Evolutionary conservation across 2,329 filamentous ascomycete species (phyloP), one percentile per base, ranked within the genome.

Genomic region (Colletotrichum filicis): DNA sequence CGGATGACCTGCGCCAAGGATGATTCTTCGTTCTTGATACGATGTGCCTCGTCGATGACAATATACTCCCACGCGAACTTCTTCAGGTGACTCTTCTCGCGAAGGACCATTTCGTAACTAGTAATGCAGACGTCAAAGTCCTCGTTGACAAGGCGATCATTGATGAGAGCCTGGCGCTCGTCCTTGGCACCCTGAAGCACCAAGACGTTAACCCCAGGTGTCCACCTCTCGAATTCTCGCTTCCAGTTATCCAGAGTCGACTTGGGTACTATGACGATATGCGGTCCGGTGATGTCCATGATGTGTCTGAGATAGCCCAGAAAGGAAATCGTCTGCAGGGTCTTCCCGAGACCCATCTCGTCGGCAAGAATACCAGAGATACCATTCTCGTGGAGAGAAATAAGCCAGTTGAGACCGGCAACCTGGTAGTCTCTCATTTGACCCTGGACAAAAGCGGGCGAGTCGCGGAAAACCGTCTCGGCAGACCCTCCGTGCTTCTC

Each of bases 1-100:
- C 97, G 94, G 76, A 99, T 98, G 76, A 98, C 97, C 80, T 98
- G 96, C 3, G 97, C 95, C 3, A 99, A 88, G 0, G 97, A 98
- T 0, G 97, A 99, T 82, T 98, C 95, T 81, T 99, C 97, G 83
- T 99, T 99, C 87, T 99, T 99, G 89, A 99, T 99, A 74, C 97
- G 95, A 83, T 99, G 97, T 2, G 97, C 91, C 85, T 99, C 97
- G 79, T 99, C 97, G 76, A 99, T 98, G 77, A 99, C 98, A 83
- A 99, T 99, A 83, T 99, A 99, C 82, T 99, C 96, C 97, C 97
- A 99, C 0, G 97, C 95, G 82, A 99, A 97, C 83, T 98, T 98
- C 85, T 97, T 98, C 76, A 99, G 84, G 77, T 98, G 95, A 1
- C 94, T 88, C 85, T 99, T 98, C 81, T 99, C 97, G 71, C 97